Evolutionary conservation across 1,284 basidiomycete genomes (phyloP), one percentile per base, ranked within the genome.

Genomic region (Tilletia setariae): DNA sequence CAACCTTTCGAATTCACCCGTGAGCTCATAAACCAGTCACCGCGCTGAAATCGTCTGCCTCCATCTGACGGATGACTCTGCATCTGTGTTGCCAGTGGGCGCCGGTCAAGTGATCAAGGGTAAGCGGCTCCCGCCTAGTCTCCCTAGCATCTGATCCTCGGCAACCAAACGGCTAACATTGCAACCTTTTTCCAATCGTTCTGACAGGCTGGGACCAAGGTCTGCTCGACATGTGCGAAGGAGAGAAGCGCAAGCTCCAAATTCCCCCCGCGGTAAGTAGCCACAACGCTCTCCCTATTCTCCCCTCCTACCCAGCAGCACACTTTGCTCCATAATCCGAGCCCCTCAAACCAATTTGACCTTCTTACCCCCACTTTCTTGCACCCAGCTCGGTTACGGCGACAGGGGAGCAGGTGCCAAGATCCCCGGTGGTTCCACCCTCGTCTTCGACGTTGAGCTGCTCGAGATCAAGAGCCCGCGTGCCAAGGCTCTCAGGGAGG

Each of bases 231-330:
- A 94, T 96, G 90, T 97, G 94, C 83, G 81, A 91, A 43, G 86
- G 88, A 69, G 94, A 98, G 86, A 94, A 93, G 86, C 89, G 94
- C 59, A 91, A 87, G n/a, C 87, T 97, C 63, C 74, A 76, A 68
- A 79, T 81, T 70, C 74, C 77, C 0, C 73, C 77, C 3, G 15
- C 65, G 71, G 51, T 53, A 53, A 25, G 51, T 25, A 21, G 8
- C 47, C n/a, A n/a, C n/a, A n/a, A n/a, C n/a, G n/a, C n/a, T 28
- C 28, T 56, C 16, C 32, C 9, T 40, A 15, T 2, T n/a, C 19
- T 19, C 21, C 25, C 19, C 7, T 21, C 25, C 25, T 28, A 13
- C 15, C 56, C 28, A 6, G 1, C n/a, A 9, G 51, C 11, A n/a
- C 15, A 23, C 15, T 56, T 1, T 13, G 51, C 51, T 56, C 51